Percentiles rank a stretch among this genome's conserved stretches.
These are phyloP conservation scores for Priceomyces haplophilus DNA, from an alignment of 805 yeast genomes.

Conservation along the genomic window DNA sequence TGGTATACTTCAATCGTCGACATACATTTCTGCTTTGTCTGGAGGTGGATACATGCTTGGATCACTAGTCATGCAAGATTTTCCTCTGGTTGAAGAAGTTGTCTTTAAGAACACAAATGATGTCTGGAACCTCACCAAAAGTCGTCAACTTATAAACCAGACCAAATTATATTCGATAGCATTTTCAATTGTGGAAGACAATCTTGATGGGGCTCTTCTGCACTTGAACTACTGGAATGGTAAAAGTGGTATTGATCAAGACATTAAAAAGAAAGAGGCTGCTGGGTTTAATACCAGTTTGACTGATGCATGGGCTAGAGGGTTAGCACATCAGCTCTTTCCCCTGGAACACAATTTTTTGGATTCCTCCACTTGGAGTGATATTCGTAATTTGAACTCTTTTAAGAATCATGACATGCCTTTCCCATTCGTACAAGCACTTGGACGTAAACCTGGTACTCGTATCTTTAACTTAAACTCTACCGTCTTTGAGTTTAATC, in stretches of 20 bases:
- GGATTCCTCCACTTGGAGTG: constrained; percentile 30
- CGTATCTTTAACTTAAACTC: constrained; percentile 31
- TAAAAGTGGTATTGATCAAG: constrained; percentile 48
- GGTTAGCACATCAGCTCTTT: constrained; percentile 65
- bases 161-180: constrained; percentile 16
- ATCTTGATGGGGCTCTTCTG: constrained; percentile 24
- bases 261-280: constrained; percentile 38
- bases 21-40: constrained; percentile 73
- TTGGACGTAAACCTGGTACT: constrained; percentile 35
- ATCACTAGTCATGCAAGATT: constrained; percentile 64
- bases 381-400: constrained; percentile 22
- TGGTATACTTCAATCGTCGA: constrained; percentile 67
- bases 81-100: constrained; percentile 66
- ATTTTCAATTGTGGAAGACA: constrained; percentile 18
- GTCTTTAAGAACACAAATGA: constrained; percentile 30
- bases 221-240: constrained; percentile 32
- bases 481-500: constrained; percentile 39
- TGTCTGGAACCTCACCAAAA: constrained; percentile 33
- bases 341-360: constrained; percentile 21
- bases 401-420: constrained; percentile 40
- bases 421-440: constrained; percentile 35
- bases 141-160: constrained; percentile 27
- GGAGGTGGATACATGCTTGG: constrained; percentile 86
- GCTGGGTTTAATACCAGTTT: constrained; percentile 70
- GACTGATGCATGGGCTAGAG: constrained; percentile 81